Evolutionary conservation across 768 basidiomycete genomes (phyloP).

Genomic region (Chalciporus pseudorubinellus): DNA sequence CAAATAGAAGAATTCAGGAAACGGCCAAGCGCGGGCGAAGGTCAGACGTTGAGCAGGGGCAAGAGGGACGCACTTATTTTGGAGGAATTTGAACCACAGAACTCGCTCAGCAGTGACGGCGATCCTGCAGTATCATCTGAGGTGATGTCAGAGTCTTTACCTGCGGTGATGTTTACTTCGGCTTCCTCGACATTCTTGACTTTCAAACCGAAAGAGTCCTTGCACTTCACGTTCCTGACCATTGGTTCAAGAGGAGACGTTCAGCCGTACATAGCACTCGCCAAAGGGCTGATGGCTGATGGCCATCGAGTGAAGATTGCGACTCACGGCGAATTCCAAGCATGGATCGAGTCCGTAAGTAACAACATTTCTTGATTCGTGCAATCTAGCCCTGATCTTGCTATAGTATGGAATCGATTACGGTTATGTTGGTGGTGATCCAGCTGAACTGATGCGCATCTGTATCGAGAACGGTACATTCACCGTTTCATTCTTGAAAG

Average conservation of each 20-base stretch:
- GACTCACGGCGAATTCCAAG: constrained; percentile 91
- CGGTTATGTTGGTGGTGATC: constrained; percentile 92
- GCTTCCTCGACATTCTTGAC: constrained; percentile 95
- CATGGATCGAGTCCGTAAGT: constrained; percentile 92
- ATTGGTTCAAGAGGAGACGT: constrained; percentile 97
- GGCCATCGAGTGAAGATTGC: constrained; percentile 91
- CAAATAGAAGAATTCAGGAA: constrained; percentile 74
- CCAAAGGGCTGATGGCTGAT: constrained; percentile 86
- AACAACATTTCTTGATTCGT: not conserved
- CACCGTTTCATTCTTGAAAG: constrained; percentile 91
- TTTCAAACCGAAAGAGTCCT: constrained; percentile 83
- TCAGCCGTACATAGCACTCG: constrained; percentile 95
- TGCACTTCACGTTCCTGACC: constrained; percentile 92
- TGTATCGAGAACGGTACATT: constrained; percentile 99
- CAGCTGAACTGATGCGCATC: constrained; percentile 95
- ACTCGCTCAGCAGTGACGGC: constrained; percentile 33
- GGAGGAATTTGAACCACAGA: constrained; percentile 74
- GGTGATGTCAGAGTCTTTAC: constrained; percentile 63
- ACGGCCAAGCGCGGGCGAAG: constrained; percentile 46
- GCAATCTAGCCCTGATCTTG: constrained; percentile 2
- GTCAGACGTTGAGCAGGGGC: constrained; percentile 43
- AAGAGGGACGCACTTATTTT: constrained; percentile 74
- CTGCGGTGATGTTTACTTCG: constrained; percentile 95
- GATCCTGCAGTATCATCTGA: constrained; percentile 51
- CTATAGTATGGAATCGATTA: constrained; percentile 92